Percentiles rank a stretch among this genome's conserved stretches.
phyloP scores from a whole-genome alignment of 2,329 filamentous ascomycete species.

The Phaeosphaeriaceae sp. region DNA sequence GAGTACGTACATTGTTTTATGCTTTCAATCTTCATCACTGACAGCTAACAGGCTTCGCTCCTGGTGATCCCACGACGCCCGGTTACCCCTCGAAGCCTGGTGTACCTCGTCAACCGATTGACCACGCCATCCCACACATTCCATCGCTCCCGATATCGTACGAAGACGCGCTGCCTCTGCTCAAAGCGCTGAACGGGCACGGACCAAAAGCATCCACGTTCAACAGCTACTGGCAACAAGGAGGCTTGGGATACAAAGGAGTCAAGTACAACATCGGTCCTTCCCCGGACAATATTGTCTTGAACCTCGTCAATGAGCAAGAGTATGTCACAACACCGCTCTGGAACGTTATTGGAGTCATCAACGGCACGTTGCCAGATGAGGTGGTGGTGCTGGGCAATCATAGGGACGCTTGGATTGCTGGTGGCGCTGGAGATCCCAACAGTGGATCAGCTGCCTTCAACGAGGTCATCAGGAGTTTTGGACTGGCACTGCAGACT shows the following conservation, averaged over 20 bases:
- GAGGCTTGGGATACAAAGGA: constrained; percentile 79
- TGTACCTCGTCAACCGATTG: constrained; percentile 74
- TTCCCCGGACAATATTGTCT: constrained; percentile 70
- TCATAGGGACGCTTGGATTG: constrained; percentile 89
- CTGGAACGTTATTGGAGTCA: constrained; percentile 84
- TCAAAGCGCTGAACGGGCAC: constrained; percentile 89
- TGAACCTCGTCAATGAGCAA: constrained; percentile 59
- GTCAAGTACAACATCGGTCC: constrained; percentile 87
- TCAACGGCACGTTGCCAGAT: constrained; percentile 84
- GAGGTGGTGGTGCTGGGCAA: constrained; percentile 93
- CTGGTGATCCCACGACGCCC: constrained; percentile 85
- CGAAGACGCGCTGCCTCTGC: constrained; percentile 80
- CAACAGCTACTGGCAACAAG: constrained; percentile 73
- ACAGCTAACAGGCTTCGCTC: constrained; percentile 58
- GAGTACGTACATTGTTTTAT: constrained; percentile 41
- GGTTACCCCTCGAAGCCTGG: constrained; percentile 93
- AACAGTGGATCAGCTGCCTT: constrained; percentile 82
- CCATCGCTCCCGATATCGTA: constrained; percentile 94
- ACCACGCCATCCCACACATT: constrained; percentile 78
- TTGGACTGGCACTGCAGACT: constrained; percentile 72
- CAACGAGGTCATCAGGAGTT: constrained; percentile 78
- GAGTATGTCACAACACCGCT: constrained; percentile 59
- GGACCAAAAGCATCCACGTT: constrained; percentile 80
- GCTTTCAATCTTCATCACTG: constrained; percentile 13
- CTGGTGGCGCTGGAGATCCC: constrained; percentile 82